These are phyloP conservation scores for Prosopis cineraria DNA, from an alignment of 306 rosid genomes.

Conservation along the genomic window DNA sequence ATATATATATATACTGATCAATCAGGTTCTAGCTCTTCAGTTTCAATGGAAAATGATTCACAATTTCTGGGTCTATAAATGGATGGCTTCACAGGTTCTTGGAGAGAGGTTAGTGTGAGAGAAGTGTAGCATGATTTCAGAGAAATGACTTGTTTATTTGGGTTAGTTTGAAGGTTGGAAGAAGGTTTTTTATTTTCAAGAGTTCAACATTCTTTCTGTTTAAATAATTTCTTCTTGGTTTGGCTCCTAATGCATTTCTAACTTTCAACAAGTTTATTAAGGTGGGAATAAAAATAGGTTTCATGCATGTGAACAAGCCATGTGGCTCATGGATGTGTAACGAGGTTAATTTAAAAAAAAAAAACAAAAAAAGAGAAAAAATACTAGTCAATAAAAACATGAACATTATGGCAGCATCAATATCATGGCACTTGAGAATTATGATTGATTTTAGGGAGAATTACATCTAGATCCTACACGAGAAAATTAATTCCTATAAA, in stretches of 20 bases:
- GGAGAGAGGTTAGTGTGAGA: slow-evolving; percentile 66
- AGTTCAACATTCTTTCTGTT: slow-evolving; percentile 44
- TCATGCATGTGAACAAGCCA: neutral
- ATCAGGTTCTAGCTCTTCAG: neutral
- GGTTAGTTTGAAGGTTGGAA: slow-evolving; percentile 51
- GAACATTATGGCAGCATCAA: neutral
- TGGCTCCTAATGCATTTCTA: slow-evolving; percentile 38
- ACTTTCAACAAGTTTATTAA: slow-evolving; percentile 22
- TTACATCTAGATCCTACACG: no score
- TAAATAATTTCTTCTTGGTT: slow-evolving; percentile 34
- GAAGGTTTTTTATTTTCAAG: slow-evolving; percentile 18
- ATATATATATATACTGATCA: neutral
- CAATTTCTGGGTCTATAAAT: slow-evolving; percentile 40
- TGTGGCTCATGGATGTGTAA: neutral
- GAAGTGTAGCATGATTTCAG: slow-evolving; percentile 55
- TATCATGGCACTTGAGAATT: neutral
- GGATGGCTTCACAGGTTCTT: slow-evolving; percentile 37
- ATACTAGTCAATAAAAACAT: no score
- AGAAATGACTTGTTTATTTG: slow-evolving; percentile 38
- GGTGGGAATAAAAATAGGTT: neutral
- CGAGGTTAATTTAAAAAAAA: neutral
- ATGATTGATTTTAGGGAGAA: neutral
- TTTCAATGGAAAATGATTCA: slow-evolving; percentile 36
- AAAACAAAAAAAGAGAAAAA: no score
- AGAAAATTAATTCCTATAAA: no score